Conservation (phyloP, 495 filamentous ascomycete species). For the Pseudotulostoma volvatum region DNA sequence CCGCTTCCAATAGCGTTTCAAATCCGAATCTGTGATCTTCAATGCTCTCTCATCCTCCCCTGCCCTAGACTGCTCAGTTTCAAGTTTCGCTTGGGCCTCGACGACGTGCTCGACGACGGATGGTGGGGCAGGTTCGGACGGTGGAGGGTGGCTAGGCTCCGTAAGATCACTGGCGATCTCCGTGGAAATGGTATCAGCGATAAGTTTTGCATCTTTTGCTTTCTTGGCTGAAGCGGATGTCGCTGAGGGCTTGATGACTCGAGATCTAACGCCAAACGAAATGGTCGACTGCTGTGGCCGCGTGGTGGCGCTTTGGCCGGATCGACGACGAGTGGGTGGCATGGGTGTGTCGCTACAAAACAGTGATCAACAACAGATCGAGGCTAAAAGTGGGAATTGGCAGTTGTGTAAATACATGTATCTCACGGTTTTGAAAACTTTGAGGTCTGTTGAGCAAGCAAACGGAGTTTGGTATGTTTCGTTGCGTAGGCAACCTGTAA, state of each 20-base stretch:
- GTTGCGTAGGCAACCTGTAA: no score
- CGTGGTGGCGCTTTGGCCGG: constrained; percentile 22
- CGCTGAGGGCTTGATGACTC: constrained; percentile 54
- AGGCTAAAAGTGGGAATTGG: not conserved
- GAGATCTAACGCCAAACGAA: constrained; percentile 49
- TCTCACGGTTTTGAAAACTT: no score
- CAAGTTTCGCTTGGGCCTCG: constrained; percentile 23
- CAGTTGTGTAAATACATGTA: no score
- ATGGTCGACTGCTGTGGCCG: constrained; percentile 52
- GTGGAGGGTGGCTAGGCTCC: constrained; percentile 10
- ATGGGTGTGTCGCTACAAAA: constrained; percentile 23
- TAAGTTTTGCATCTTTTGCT: constrained; percentile 27
- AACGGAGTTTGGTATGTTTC: no score
- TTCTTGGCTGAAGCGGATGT: constrained; percentile 29
- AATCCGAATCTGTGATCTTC: constrained; percentile 42
- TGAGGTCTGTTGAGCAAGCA: no score
- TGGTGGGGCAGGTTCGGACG: constrained; percentile 15
- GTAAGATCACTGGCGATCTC: constrained; percentile 15
- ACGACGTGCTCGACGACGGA: constrained; percentile 34
- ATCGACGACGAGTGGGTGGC: constrained; percentile 44
- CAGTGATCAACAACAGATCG: not conserved
- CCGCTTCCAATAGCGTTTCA: constrained; percentile 54
- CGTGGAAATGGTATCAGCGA: constrained; percentile 16
- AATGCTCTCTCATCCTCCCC: constrained; percentile 39
- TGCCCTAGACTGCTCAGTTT: constrained; percentile 25